Conservation (phyloP, 352 stramenopile genomes). For the Phytophthora syringae region DNA sequence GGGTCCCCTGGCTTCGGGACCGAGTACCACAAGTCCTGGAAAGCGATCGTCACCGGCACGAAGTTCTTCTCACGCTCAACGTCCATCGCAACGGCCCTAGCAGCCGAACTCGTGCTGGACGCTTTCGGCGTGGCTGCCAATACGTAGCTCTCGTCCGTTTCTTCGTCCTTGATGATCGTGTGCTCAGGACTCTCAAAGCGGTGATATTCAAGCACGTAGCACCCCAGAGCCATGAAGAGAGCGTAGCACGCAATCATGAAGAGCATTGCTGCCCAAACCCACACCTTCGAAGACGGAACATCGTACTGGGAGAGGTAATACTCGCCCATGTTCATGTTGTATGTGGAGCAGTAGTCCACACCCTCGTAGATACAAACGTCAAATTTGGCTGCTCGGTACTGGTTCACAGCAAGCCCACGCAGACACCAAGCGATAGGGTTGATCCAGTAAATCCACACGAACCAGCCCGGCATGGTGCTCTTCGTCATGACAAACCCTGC, state of each 20-base stretch:
- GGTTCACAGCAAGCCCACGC: constrained; percentile 37
- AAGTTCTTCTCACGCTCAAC: constrained; percentile 38
- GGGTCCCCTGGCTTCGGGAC: constrained; percentile 39
- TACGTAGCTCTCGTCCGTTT: constrained; percentile 22
- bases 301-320: constrained; percentile 43
- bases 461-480: constrained; percentile 48
- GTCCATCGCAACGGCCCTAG: constrained; percentile 20
- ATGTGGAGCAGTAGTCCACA: constrained; percentile 35
- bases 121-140: constrained; percentile 27
- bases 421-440: constrained; percentile 63
- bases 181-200: constrained; percentile 35
- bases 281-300: constrained; percentile 29
- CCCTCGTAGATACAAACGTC: constrained; percentile 35
- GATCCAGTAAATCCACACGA: constrained; percentile 73
- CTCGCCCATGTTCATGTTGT: constrained; percentile 39
- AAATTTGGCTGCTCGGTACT: constrained; percentile 28
- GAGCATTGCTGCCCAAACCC: constrained; percentile 44
- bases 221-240: constrained; percentile 36
- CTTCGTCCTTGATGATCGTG: constrained; percentile 31
- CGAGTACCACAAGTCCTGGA: constrained; percentile 53
- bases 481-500: constrained; percentile 59
- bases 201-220: constrained; percentile 38
- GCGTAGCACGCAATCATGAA: constrained; percentile 38
- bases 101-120: constrained; percentile 9
- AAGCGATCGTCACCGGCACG: constrained; percentile 42